Conservation (phyloP, 2,329 filamentous ascomycete species). For the Fulvia fulva region DNA sequence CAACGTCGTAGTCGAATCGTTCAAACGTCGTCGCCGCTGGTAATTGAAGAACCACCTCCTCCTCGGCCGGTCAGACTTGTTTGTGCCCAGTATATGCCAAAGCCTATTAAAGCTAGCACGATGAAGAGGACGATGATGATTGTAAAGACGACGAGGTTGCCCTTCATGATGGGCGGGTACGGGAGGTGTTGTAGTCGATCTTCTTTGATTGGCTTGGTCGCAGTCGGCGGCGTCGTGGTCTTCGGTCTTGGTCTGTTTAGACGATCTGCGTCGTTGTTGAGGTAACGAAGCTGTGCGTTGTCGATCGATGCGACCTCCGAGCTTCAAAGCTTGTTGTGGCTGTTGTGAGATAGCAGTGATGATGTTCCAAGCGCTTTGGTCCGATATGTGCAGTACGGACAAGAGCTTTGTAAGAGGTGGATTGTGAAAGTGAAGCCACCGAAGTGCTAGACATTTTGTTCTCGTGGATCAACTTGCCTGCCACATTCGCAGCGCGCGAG, state of each 20-base stretch:
- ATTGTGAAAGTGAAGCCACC: background rate
- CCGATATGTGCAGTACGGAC: background rate
- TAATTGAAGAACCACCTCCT: slow-evolving; percentile 25
- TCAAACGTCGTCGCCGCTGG: slow-evolving; percentile 30
- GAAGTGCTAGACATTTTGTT: background rate
- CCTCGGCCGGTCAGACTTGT: slow-evolving; percentile 31
- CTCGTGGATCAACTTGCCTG: slow-evolving; percentile 3
- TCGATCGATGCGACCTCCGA: background rate
- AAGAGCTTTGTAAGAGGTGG: slow-evolving; percentile 4
- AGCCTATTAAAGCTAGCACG: slow-evolving; percentile 47
- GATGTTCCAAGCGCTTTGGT: background rate
- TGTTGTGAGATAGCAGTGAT: background rate
- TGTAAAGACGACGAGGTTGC: slow-evolving; percentile 51
- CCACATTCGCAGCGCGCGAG: slow-evolving; percentile 2
- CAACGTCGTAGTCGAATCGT: no score
- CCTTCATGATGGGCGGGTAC: slow-evolving; percentile 40
- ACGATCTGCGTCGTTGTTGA: background rate
- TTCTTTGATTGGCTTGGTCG: background rate
- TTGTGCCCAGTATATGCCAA: slow-evolving; percentile 49
- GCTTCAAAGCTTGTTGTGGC: background rate
- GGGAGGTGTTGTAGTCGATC: slow-evolving; percentile 3
- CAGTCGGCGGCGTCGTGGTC: background rate
- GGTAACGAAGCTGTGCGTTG: background rate
- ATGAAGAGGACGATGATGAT: slow-evolving; percentile 53
- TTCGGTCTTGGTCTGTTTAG: background rate